phyloP scores from a whole-genome alignment of 306 rosid genomes.

The Malus orientalis region DNA sequence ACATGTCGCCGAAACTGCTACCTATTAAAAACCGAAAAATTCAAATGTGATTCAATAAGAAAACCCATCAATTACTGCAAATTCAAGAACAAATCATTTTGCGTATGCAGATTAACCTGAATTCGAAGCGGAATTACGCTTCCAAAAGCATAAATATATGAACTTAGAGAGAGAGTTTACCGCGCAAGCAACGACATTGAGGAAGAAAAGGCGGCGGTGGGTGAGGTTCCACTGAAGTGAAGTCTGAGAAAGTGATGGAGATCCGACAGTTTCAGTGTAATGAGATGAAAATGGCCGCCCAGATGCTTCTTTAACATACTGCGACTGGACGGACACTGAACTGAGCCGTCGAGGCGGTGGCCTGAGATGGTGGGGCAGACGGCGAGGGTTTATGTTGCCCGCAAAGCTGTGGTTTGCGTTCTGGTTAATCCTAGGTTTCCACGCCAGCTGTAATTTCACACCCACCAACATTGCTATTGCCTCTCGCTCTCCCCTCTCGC shows the following conservation, averaged over 20 bases:
- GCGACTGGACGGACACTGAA: slow-evolving; percentile 27
- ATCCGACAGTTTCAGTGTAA: slow-evolving; percentile 45
- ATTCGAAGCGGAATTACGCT: background rate
- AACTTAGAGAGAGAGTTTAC: slow-evolving; percentile 24
- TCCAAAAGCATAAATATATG: background rate
- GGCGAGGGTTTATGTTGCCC: slow-evolving; percentile 10
- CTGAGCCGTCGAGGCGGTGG: slow-evolving; percentile 15
- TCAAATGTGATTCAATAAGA: background rate
- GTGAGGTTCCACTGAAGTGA: slow-evolving; percentile 45
- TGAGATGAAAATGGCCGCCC: slow-evolving; percentile 25
- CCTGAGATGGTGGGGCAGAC: slow-evolving; percentile 3
- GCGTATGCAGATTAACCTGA: background rate
- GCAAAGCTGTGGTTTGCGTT: background rate
- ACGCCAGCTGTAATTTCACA: slow-evolving; percentile 27
- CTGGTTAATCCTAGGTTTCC: slow-evolving; percentile 20
- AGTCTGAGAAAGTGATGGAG: slow-evolving; percentile 20
- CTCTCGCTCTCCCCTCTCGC: slow-evolving; percentile 4
- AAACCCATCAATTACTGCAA: background rate
- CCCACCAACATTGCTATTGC: slow-evolving; percentile 28
- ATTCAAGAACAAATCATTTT: background rate
- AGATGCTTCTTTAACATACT: slow-evolving; percentile 2
- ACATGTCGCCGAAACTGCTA: slow-evolving; percentile 74
- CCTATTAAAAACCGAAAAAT: slow-evolving; percentile 27
- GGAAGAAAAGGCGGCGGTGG: slow-evolving; percentile 59
- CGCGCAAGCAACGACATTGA: slow-evolving; percentile 59